Conservation (phyloP, 148 eudicot species). For the Rhododendron molle region DNA sequence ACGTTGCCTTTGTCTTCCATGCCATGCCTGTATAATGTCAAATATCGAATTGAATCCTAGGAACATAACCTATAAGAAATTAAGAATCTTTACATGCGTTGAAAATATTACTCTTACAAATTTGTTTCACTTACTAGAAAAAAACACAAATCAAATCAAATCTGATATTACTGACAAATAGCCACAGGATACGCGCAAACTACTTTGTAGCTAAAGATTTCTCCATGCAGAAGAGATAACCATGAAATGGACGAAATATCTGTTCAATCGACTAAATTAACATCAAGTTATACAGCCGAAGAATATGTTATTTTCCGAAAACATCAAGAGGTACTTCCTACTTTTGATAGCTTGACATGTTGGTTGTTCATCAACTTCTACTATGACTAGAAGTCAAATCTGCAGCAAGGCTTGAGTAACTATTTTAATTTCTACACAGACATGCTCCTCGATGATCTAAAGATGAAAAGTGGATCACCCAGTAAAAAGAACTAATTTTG, state of each 20-base stretch:
- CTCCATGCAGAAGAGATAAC: background rate
- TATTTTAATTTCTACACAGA: background rate
- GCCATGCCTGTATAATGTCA: slow-evolving; percentile 66
- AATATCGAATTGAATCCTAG: background rate
- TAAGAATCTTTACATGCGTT: background rate
- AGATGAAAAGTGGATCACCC: background rate
- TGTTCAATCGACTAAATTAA: background rate
- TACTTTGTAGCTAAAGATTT: background rate
- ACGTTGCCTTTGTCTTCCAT: slow-evolving; percentile 94
- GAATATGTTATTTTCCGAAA: background rate
- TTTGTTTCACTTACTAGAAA: background rate
- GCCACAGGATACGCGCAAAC: background rate
- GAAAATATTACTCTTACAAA: background rate
- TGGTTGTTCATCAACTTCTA: background rate
- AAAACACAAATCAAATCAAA: background rate
- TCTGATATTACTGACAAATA: background rate
- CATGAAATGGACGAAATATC: background rate
- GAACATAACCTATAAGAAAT: background rate
- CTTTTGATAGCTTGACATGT: background rate
- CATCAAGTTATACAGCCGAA: background rate
- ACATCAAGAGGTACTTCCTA: background rate
- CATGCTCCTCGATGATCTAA: background rate
- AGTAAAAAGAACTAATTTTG: background rate
- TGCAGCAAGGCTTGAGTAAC: background rate
- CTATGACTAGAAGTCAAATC: background rate